Percentiles rank a stretch among this genome's conserved stretches.
Conservation (phyloP, 305 asterid species). For the Fraxinus baroniana region DNA sequence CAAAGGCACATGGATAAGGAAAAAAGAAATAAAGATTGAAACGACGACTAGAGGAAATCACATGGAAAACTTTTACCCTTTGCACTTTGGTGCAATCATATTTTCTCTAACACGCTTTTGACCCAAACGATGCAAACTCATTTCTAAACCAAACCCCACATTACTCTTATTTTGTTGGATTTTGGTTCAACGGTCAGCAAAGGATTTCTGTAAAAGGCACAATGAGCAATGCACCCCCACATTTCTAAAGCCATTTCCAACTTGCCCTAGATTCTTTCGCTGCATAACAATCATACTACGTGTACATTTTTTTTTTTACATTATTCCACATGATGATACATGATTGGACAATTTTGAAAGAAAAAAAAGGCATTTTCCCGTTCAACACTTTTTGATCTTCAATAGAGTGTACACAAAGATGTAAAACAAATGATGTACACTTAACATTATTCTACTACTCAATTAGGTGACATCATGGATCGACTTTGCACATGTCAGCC, state of each 20-base stretch:
- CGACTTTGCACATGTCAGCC: background rate
- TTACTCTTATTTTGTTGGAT: background rate
- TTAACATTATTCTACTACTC: background rate
- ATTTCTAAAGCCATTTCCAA: slow-evolving; percentile 37
- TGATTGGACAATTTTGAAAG: no score
- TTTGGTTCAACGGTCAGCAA: slow-evolving; percentile 27
- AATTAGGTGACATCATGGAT: background rate
- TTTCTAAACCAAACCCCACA: background rate
- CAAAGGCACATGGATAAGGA: background rate
- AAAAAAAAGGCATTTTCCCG: no score
- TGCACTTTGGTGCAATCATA: slow-evolving; percentile 32
- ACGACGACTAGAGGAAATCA: slow-evolving; percentile 4
- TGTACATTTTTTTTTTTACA: no score
- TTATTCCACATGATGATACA: no score
- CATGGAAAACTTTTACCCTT: slow-evolving; percentile 22
- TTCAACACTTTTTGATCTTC: no score
- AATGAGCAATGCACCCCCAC: slow-evolving; percentile 10
- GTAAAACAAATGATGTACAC: no score
- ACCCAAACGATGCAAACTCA: slow-evolving; percentile 23
- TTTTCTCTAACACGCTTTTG: slow-evolving; percentile 17
- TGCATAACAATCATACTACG: background rate
- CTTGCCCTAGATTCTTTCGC: slow-evolving; percentile 35
- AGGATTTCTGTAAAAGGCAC: background rate
- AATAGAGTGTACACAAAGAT: no score
- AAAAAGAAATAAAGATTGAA: background rate